Percentiles rank a stretch among this genome's conserved stretches.
These are phyloP conservation scores for Adansonia rubrostipa DNA, from an alignment of 441 rosid species.

Conservation along the genomic window DNA sequence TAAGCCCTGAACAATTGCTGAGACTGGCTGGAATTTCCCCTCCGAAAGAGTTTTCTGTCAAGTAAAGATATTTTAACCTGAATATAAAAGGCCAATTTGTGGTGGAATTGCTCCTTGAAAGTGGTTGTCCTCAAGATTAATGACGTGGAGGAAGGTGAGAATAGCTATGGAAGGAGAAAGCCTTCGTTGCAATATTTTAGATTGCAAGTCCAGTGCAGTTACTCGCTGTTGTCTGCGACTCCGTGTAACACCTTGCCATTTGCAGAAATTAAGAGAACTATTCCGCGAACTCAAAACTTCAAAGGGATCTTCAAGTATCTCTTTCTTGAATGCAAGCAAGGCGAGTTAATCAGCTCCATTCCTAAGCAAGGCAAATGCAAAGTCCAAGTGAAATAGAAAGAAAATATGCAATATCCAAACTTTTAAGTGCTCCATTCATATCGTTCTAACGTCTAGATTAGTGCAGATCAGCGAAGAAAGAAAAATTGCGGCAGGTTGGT, in stretches of 20 bases:
- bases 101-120: conserved; percentile 18
- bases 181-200: neutral
- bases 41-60: neutral
- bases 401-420: neutral
- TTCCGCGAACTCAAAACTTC: conserved; percentile 21
- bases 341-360: conserved; percentile 14
- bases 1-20: neutral
- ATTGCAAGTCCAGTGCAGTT: conserved; percentile 9
- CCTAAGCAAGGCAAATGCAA: neutral
- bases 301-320: conserved; percentile 15
- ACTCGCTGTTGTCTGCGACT: conserved; percentile 11
- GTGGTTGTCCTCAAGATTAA: conserved; percentile 11
- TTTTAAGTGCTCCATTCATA: neutral
- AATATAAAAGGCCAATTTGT: conserved; percentile 1
- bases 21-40: conserved; percentile 19
- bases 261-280: conserved; percentile 8
- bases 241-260: conserved; percentile 23
- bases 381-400: neutral
- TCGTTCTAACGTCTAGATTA: neutral
- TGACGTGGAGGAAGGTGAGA: conserved; percentile 5
- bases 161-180: conserved; percentile 21
- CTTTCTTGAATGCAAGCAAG: conserved; percentile 21
- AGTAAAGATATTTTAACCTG: neutral
- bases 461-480: neutral
- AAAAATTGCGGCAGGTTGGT: neutral